phyloP scores from a whole-genome alignment of 2,329 filamentous ascomycete genomes.

The Apiospora koreana region DNA sequence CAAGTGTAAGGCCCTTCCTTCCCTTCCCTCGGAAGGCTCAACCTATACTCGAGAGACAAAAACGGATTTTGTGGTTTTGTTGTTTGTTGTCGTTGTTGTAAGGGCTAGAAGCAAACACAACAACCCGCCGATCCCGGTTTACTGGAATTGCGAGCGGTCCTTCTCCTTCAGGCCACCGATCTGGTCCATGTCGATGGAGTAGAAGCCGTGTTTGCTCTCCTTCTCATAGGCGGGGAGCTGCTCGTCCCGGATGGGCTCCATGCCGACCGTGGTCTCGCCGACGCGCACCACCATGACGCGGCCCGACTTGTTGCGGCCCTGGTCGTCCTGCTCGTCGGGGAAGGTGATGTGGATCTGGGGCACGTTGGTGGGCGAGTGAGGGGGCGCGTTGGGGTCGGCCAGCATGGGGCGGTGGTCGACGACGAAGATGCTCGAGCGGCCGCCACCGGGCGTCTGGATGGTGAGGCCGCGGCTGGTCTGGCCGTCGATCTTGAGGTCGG shows the following conservation, averaged over 20 bases:
- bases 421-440: constrained; percentile 71
- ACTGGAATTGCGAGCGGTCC: constrained; percentile 40
- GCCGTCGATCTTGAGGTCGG: constrained; percentile 55
- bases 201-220: constrained; percentile 76
- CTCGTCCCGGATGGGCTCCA: constrained; percentile 83
- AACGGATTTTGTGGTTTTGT: not conserved
- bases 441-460: constrained; percentile 58
- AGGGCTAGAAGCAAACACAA: constrained; percentile 1
- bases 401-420: constrained; percentile 75
- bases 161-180: constrained; percentile 96
- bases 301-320: constrained; percentile 78
- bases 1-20: not conserved
- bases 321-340: constrained; percentile 89
- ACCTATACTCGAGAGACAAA: not conserved
- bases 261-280: constrained; percentile 81
- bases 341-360: constrained; percentile 98
- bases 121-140: not conserved
- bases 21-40: not conserved
- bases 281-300: constrained; percentile 90
- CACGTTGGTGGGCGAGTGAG: constrained; percentile 77
- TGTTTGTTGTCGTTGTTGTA: not conserved
- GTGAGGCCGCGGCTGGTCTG: constrained; percentile 57
- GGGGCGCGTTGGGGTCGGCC: constrained; percentile 72
- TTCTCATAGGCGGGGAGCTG: constrained; percentile 87
- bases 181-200: constrained; percentile 90